phyloP scores from a whole-genome alignment of 1,284 basidiomycete genomes.

The Grifola frondosa region DNA sequence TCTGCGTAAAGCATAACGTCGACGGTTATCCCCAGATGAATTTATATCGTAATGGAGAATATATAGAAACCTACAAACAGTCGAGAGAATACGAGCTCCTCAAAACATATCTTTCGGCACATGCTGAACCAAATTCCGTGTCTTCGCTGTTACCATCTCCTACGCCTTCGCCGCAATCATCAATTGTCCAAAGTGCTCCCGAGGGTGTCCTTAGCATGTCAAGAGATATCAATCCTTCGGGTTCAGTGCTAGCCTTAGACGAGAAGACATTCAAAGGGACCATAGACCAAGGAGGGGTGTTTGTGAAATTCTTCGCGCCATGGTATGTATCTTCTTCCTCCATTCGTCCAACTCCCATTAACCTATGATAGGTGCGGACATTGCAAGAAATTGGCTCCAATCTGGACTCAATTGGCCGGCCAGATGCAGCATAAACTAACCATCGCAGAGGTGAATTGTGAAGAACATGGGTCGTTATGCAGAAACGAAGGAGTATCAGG shows the following conservation, averaged over 20 bases:
- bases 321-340: constrained; percentile 49
- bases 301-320: constrained; percentile 91
- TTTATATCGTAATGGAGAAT: constrained; percentile 70
- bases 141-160: constrained; percentile 15
- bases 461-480: constrained; percentile 69
- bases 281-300: constrained; percentile 62
- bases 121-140: constrained; percentile 33
- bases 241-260: constrained; percentile 61
- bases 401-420: constrained; percentile 72
- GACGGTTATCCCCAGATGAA: constrained; percentile 80
- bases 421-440: constrained; percentile 68
- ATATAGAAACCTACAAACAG: constrained; percentile 57
- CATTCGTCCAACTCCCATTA: background rate
- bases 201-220: no score
- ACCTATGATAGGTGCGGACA: constrained; percentile 68
- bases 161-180: constrained; percentile 10
- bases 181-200: constrained; percentile 11
- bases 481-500: constrained; percentile 62
- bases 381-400: constrained; percentile 87
- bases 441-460: constrained; percentile 87
- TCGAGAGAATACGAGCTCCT: constrained; percentile 52
- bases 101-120: constrained; percentile 47
- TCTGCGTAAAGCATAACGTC: constrained; percentile 72
- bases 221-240: constrained; percentile 57
- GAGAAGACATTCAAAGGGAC: constrained; percentile 49